Evolutionary conservation across 345 rosid species (phyloP).

Genomic region (Gossypium thurberi): DNA sequence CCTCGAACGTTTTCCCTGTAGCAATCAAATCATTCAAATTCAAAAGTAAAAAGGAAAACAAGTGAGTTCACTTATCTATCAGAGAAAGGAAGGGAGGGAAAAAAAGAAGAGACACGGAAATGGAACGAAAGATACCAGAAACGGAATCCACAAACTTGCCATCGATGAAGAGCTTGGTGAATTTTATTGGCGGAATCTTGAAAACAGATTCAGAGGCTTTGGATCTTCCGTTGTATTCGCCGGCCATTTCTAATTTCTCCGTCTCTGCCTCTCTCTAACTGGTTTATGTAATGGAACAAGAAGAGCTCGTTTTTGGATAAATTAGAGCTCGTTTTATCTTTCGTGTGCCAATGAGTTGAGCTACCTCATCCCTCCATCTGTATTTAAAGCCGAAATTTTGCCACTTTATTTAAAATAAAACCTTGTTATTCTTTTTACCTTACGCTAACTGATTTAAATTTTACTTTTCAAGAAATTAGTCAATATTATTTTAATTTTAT

Average conservation of each 20-base stretch:
- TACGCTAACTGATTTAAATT: too few relatives aligned
- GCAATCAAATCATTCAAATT: neutral
- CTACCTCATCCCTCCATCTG: neutral
- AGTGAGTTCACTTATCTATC: neutral
- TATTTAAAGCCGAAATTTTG: neutral
- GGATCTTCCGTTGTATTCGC: constrained; percentile 19
- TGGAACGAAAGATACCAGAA: constrained; percentile 28
- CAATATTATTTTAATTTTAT: too few relatives aligned
- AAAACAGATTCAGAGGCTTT: neutral
- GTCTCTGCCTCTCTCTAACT: neutral
- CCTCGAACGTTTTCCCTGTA: constrained; percentile 36
- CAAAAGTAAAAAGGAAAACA: neutral
- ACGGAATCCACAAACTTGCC: constrained; percentile 54
- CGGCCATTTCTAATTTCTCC: constrained; percentile 23
- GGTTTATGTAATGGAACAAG: neutral
- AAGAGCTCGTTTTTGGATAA: too few relatives aligned
- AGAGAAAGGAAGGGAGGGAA: neutral
- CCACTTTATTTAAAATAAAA: too few relatives aligned
- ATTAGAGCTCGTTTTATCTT: neutral
- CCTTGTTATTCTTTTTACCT: too few relatives aligned
- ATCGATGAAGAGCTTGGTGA: constrained; percentile 47
- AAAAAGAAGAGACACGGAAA: too few relatives aligned
- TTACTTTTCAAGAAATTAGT: too few relatives aligned
- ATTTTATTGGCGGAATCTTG: constrained; percentile 36
- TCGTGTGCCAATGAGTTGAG: neutral